Percentiles rank a stretch among this genome's conserved stretches.
phyloP scores from a whole-genome alignment of 306 rosid species.

The Purshia tridentata region DNA sequence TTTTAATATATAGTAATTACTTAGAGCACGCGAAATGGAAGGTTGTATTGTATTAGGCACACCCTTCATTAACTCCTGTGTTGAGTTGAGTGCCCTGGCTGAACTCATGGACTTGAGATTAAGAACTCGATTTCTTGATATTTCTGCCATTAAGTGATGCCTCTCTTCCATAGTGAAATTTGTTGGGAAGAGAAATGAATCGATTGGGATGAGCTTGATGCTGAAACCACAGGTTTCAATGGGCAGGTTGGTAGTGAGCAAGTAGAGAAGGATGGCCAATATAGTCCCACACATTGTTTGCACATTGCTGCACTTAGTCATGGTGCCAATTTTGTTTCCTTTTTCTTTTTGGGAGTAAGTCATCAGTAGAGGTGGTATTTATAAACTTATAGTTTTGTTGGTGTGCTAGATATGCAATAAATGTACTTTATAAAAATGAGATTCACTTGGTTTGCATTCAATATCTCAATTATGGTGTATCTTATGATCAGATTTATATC shows the following conservation, averaged over 20 bases:
- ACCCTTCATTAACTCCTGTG: neutral
- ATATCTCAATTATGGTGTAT: neutral
- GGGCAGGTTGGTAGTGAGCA: neutral
- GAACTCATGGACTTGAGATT: no score
- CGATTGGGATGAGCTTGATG: constrained; percentile 4
- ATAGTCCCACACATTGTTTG: neutral
- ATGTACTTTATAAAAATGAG: neutral
- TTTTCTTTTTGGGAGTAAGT: neutral
- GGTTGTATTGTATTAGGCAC: neutral
- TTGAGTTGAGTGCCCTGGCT: no score
- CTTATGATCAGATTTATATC: neutral
- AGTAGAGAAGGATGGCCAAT: neutral
- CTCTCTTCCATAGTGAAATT: constrained; percentile 4
- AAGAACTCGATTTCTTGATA: neutral
- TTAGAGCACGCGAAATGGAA: neutral
- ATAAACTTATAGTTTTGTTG: neutral
- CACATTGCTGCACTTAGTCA: neutral
- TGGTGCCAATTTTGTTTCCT: neutral
- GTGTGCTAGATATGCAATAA: neutral
- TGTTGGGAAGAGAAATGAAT: neutral
- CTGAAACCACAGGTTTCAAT: neutral
- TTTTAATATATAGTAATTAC: neutral
- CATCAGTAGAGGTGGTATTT: neutral
- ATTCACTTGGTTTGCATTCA: neutral
- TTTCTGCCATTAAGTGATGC: neutral